Conservation (phyloP, 1,284 basidiomycete genomes). For the Calocybe gambosa region DNA sequence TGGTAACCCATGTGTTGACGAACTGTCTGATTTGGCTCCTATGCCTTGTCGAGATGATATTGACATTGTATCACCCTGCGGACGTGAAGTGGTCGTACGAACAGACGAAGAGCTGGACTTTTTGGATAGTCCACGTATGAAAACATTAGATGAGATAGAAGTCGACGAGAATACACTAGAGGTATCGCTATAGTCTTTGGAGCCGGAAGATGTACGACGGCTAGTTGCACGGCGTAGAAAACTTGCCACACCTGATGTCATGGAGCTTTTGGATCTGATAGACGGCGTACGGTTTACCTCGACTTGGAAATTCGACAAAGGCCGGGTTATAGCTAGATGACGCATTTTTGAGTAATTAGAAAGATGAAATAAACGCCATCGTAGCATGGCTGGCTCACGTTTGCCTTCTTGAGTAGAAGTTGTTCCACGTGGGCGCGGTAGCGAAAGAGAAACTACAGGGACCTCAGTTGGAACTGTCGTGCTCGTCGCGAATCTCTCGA, state of each 20-base stretch:
- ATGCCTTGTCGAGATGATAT: constrained; percentile 31
- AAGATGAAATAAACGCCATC: constrained; percentile 15
- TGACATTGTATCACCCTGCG: constrained; percentile 35
- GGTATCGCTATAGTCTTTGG: constrained; percentile 43
- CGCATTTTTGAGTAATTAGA: constrained; percentile 15
- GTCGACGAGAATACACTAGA: constrained; percentile 47
- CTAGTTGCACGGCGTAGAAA: constrained; percentile 53
- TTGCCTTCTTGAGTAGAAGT: constrained; percentile 23
- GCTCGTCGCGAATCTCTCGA: constrained; percentile 61
- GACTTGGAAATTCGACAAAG: constrained; percentile 45
- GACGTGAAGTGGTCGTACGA: constrained; percentile 34
- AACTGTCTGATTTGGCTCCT: constrained; percentile 21
- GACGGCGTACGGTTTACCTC: constrained; percentile 51
- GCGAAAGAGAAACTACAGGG: constrained; percentile 48
- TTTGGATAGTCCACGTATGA: constrained; percentile 37
- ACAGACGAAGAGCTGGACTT: constrained; percentile 48
- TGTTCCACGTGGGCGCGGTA: constrained; percentile 24
- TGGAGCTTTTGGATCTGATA: constrained; percentile 48
- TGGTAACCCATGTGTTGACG: constrained; percentile 17
- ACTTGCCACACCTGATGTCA: constrained; percentile 52
- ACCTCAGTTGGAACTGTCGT: constrained; percentile 52
- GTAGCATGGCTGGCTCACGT: constrained; percentile 21
- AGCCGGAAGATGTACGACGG: constrained; percentile 38
- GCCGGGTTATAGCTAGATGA: constrained; percentile 28
- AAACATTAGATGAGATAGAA: constrained; percentile 39